Base-by-base conservation (phyloP, 768 basidiomycete genomes). In the Galerina sulciceps region DNA sequence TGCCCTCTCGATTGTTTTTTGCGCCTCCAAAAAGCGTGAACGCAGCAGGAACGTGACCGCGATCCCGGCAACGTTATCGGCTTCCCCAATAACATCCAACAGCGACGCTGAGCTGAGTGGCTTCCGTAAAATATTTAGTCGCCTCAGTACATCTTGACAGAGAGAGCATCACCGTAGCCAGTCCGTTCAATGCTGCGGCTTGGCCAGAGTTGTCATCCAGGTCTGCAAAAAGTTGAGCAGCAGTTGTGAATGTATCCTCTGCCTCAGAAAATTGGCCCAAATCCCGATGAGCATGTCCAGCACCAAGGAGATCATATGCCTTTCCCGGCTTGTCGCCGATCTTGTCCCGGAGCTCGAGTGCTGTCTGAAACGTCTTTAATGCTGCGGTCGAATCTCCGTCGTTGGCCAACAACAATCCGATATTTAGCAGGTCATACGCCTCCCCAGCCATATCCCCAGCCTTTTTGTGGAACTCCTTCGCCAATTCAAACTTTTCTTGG, bases 361-460 rank as follows among this genome's bases (percentile, higher is more conserved):
- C 68, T 31, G 54, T 53, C 14, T 43, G 23, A 22, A 71, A 67
- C 18, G 53, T 48, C 14, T 37, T 46, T 48, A 63, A 22, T 14
- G 71, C 65, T 26, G 61, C 57, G 22, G 57, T 57, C 14, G 53
- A 46, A 2, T n/a, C 14, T 36, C 45, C 26, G 10, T 60, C 34
- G 42, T 65, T 53, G 31, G 63, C 63, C n/a, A 65, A 42, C 1
- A 69, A 58, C 17, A 67, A 59, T 4, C 63, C 72, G 8, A 71
- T 55, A 49, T 73, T 73, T 26, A 71, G 62, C 6, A 68, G 57
- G 42, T 73, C 71, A 26, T 69, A 70, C 14, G 70, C 73, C 13
- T 70, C 65, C 6, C 71, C 71, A 8, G 55, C 50, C 9, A 55
- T 23, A 57, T 71, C 71, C 10, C 64, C 63, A 0, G 60, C 60